Evolutionary conservation across 129 eudicot species (phyloP), one percentile per base, ranked within the genome.

Genomic region (Rutidosis leptorrhynchoides): DNA sequence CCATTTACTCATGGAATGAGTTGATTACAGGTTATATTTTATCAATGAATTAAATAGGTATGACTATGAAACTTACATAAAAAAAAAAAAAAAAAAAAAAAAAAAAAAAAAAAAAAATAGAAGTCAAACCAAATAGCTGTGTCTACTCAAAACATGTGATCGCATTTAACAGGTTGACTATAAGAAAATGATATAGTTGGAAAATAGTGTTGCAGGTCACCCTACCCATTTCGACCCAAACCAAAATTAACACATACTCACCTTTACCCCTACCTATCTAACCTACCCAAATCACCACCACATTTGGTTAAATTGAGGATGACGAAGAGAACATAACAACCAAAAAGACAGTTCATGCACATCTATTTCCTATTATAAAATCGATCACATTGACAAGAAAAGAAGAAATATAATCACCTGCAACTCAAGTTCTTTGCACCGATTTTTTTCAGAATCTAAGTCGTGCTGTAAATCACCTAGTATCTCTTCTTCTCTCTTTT

Each of bases 361-460:
- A 40, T 40, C 16, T 40, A 40, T 40, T 40, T 40, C 11, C 16
- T 40, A 1, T 10, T 2, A 40, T 15, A 40, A 40, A 12, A 12
- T 12, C 5, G 46, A 40, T 40, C 46, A 40, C 46, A 12, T 40
- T 10, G 16, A 40, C 46, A 40, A 40, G n/a, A 12, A 49, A 48
- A 46, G 33, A 12, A 1, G 51, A 62, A 54, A 58, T 46, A 17
- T 20, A n/a, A 51, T 60, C 75, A 88, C 98, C 96, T 92, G 76
- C 42, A 73, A 71, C 74, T 85, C 95, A 42, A 92, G 85, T 65
- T 81, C 74, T 65, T 72, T 86, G 82, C 79, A 78, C 58, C 74
- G 83, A n/a, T 64, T 81, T 75, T 52, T 88, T 77, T 80, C 95
- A 12, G 62, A 30, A 61, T 73, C 83, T 17, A 92, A 67, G 71